phyloP scores from a whole-genome alignment of 176 grass and related monocot genomes.

The Luzula sylvatica region DNA sequence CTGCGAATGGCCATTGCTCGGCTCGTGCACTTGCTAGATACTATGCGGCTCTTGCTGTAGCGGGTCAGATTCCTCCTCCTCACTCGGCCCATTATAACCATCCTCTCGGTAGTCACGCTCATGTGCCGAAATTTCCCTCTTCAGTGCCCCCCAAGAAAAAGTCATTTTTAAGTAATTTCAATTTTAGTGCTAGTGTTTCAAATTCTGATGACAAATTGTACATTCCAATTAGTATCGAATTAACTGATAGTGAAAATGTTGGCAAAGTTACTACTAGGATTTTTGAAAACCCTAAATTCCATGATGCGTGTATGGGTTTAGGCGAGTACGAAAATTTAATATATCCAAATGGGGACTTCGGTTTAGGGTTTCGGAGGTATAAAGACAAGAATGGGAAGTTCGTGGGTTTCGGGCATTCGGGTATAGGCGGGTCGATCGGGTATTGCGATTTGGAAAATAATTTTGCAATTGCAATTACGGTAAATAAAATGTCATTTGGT shows the following conservation, averaged over 20 bases:
- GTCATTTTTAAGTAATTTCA: slow-evolving; percentile 16
- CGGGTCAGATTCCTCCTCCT: slow-evolving; percentile 51
- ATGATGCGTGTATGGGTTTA: slow-evolving; percentile 57
- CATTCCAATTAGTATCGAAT: slow-evolving; percentile 26
- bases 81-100: slow-evolving; percentile 40
- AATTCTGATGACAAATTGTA: slow-evolving; percentile 26
- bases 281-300: slow-evolving; percentile 41
- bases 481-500: slow-evolving; percentile 82
- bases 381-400: slow-evolving; percentile 10
- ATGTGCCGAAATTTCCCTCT: slow-evolving; percentile 43
- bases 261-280: slow-evolving; percentile 21
- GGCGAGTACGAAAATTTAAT: slow-evolving; percentile 44
- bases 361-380: slow-evolving; percentile 76
- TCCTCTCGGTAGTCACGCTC: slow-evolving; percentile 56
- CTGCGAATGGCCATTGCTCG: slow-evolving; percentile 84
- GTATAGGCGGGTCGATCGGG: slow-evolving; percentile 72
- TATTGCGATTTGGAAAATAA: slow-evolving; percentile 57
- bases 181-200: background rate
- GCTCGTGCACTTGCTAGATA: slow-evolving; percentile 86
- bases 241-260: slow-evolving; percentile 4
- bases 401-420: slow-evolving; percentile 64
- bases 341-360: slow-evolving; percentile 34
- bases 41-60: slow-evolving; percentile 48
- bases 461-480: slow-evolving; percentile 75
- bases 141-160: slow-evolving; percentile 37